Evolutionary conservation across 495 filamentous ascomycete genomes (phyloP), one percentile per base, ranked within the genome.

Genomic region (Corynascus novoguineensis): DNA sequence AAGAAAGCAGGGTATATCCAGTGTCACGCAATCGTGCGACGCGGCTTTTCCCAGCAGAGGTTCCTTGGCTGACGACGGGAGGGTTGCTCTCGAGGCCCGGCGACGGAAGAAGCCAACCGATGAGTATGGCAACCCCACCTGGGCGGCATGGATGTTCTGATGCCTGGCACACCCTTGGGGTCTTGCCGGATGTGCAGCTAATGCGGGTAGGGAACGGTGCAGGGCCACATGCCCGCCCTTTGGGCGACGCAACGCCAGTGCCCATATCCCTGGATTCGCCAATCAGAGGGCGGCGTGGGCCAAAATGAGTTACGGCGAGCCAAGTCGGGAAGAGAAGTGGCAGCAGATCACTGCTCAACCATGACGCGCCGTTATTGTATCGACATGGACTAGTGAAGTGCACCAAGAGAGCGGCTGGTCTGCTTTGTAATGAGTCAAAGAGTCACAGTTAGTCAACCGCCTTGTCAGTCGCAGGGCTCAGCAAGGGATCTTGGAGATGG

Each of bases 351-450:
- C 38, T 38, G 15, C 53, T 24, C 38, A 35, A 37, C 28, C 32
- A 44, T 35, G 40, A 55, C 32, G 32, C 48, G n/a, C n/a, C n/a
- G n/a, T n/a, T n/a, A n/a, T 31, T 25, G 27, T 25, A 19, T 31
- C 5, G 15, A n/a, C 37, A 32, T 51, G 57, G 17, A n/a, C n/a
- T n/a, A n/a, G 10, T 41, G 17, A 5, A 5, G 17, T 1, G 17
- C 1, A 21, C 38, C 17, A 11, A 25, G 21, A 15, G 6, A 44
- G 21, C 10, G 24, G 5, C 17, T 47, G n/a, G n/a, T n/a, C n/a
- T n/a, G 50, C 59, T 61, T 61, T 55, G 60, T 62, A 55, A 62
- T 62, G 60, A 62, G 55, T 62, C 60, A 57, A 24, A 8, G 15
- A 17, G 3, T 21, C 37, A 15, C 14, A 31, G 29, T 5, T 31